Evolutionary conservation across 2,329 filamentous ascomycete genomes (phyloP).

Genomic region (Pseudocercospora pini-densiflorae): DNA sequence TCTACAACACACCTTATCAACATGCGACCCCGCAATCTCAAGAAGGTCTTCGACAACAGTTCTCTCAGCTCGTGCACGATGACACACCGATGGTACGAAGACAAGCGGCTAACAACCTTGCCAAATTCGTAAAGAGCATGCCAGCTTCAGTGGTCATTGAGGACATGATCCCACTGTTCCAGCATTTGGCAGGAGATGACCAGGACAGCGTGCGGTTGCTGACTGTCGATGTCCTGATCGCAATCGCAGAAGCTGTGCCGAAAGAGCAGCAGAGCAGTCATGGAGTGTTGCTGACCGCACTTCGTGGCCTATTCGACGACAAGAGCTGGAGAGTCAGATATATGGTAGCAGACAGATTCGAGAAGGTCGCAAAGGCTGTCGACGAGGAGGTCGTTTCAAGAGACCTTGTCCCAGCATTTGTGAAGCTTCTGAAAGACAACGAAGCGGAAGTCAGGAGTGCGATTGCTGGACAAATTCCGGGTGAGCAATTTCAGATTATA

Average conservation of each 20-base stretch:
- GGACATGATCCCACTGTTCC: conserved; percentile 99
- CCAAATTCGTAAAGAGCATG: conserved; percentile 98
- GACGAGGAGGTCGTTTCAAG: conserved; percentile 94
- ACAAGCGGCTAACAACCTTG: conserved; percentile 93
- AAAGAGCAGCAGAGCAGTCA: conserved; percentile 98
- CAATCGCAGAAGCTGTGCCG: conserved; percentile 94
- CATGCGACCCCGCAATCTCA: conserved; percentile 88
- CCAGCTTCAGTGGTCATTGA: conserved; percentile 87
- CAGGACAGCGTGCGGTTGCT: conserved; percentile 96
- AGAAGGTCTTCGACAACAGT: conserved; percentile 89
- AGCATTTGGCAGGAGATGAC: conserved; percentile 93
- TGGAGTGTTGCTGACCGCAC: conserved; percentile 84
- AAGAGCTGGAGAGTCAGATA: conserved; percentile 99
- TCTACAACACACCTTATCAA: conserved; percentile 91
- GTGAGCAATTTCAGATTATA: conserved; percentile 46
- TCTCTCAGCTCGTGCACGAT: conserved; percentile 91
- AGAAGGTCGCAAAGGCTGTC: conserved; percentile 99
- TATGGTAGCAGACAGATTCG: conserved; percentile 98
- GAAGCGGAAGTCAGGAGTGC: conserved; percentile 97
- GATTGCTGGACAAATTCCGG: conserved; percentile 94
- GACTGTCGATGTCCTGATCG: conserved; percentile 94
- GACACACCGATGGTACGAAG: conserved; percentile 99
- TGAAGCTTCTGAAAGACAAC: conserved; percentile 96
- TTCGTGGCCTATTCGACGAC: conserved; percentile 94
- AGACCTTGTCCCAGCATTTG: conserved; percentile 94